A percentile compares a stretch with the other conserved stretches of the same genome.
Conservation (phyloP, 495 filamentous ascomycete species). For the Aspergillus funiculosus region DNA sequence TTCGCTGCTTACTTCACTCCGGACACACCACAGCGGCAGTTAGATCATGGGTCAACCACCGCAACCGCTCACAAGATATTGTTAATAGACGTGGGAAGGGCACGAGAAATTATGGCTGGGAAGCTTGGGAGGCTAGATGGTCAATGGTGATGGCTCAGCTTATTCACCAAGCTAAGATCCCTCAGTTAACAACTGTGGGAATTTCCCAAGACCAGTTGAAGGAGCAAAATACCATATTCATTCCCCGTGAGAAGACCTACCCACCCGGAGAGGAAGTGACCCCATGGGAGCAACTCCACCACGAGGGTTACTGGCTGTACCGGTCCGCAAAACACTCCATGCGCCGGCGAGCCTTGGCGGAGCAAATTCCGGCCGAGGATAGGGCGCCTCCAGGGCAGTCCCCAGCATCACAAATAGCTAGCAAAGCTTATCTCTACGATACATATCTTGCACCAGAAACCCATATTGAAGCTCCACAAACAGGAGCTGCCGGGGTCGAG, state of each 20-base stretch:
- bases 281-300: slow-evolving; percentile 78
- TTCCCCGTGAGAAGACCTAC: slow-evolving; percentile 61
- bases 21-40: slow-evolving; percentile 68
- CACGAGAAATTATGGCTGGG: slow-evolving; percentile 76
- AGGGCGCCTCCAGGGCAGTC: slow-evolving; percentile 59
- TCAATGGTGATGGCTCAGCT: slow-evolving; percentile 73
- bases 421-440: slow-evolving; percentile 68
- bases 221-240: slow-evolving; percentile 43
- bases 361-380: slow-evolving; percentile 69
- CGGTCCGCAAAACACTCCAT: slow-evolving; percentile 61
- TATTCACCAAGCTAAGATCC: slow-evolving; percentile 56
- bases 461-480: slow-evolving; percentile 59
- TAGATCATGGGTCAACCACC: slow-evolving; percentile 69
- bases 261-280: slow-evolving; percentile 57
- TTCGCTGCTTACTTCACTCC: slow-evolving; percentile 74
- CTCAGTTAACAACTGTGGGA: slow-evolving; percentile 28
- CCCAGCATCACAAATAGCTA: slow-evolving; percentile 61
- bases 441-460: slow-evolving; percentile 79
- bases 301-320: slow-evolving; percentile 81
- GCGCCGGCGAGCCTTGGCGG: slow-evolving; percentile 54
- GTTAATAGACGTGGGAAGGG: slow-evolving; percentile 78
- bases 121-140: slow-evolving; percentile 84
- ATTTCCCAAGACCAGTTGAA: slow-evolving; percentile 17
- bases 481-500: slow-evolving; percentile 49
- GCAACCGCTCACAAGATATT: slow-evolving; percentile 62